Evolutionary conservation across 441 rosid species (phyloP), one percentile per base, ranked within the genome.

Genomic region (Euphorbia neoarborescens): DNA sequence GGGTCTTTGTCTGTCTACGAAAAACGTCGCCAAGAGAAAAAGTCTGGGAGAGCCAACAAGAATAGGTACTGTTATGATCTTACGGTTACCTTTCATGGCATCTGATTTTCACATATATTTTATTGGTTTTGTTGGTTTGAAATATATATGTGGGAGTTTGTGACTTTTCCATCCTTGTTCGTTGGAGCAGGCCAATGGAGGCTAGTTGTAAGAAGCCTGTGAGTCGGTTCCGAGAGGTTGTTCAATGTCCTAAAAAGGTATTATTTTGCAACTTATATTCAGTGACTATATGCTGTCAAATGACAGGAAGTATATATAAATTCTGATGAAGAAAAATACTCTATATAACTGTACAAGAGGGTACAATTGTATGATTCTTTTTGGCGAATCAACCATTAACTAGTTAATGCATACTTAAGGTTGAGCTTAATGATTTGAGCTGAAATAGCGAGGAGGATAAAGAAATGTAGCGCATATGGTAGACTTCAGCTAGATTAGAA

Each of bases 201-300:
- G 81, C 77, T 56, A 88, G 90, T 77, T 79, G 86, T 75, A 89
- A 86, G 77, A 88, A 81, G 80, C 98, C 94, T 0, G 94, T 90
- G 75, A 74, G 81, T 77, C 81, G 92, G 35, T 87, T 81, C 71
- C 78, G 96, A 78, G 89, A 92, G 74, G 91, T 88, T 34, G 76
- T 90, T 65, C 92, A 86, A 68, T 88, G 78, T 70, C 92, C 98
- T 42, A 92, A 87, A 78, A 89, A 78, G 92, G 92, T 89, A 68
- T 54, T 20, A n/a, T 51, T 5, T 51, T 7, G 57, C 3, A 51
- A 51, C n/a, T n/a, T 51, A 20, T 19, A 51, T 51, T 19, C 57
- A 19, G 24, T 51, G 22, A n/a, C 20, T n/a, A 13, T 19, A 13
- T 56, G 61, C 28, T 27, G 25, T 27, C 14, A 25, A 56, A 22